Evolutionary conservation across 2,329 filamentous ascomycete species (phyloP), one percentile per base, ranked within the genome.

Genomic region (Aspergillus hiratsukae): DNA sequence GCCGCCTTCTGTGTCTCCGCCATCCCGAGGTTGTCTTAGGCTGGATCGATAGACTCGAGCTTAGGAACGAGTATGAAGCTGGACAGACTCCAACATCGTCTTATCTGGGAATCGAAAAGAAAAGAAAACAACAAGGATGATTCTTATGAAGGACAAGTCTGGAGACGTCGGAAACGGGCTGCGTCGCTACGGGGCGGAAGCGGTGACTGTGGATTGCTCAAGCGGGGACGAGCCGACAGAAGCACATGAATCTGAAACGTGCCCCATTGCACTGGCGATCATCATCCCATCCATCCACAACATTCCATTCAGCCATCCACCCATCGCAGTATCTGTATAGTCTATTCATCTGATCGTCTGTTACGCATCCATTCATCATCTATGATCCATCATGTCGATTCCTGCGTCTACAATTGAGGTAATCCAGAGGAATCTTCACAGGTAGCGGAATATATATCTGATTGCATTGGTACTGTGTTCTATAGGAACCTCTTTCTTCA

Each of bases 401-500:
- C 31, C 61, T 54, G 52, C 57, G 46, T 53, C 51, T 31, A 45
- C 58, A 56, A 48, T 45, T 25, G 61, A 63, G 61, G 61, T 63
- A 61, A 27, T 23, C 0, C 11, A 5, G 21, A 14, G 9, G 19
- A 25, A 14, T 46, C 19, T 23, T 23, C 21, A 14, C 2, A 23
- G 10, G 14, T 23, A 46, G 43, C 10, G 43, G 14, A 37, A 23
- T 46, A 17, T 46, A 46, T 46, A 27, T 46, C 43, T 46, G 43
- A 46, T 46, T 46, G 43, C 3, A 7, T 11, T 10, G 27, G 45
- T 28, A 28, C 27, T 31, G 37, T 19, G n/a, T 21, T 25, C 17
- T 45, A 29, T 58, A 76, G 73, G 65, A 69, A 59, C 63, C 72
- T 4, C 62, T 76, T 41, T 67, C 66, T 48, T 65, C 63, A 17